Percentiles rank a stretch among this genome's conserved stretches.
Conservation (phyloP, 345 rosid species). For the Draba incana region DNA sequence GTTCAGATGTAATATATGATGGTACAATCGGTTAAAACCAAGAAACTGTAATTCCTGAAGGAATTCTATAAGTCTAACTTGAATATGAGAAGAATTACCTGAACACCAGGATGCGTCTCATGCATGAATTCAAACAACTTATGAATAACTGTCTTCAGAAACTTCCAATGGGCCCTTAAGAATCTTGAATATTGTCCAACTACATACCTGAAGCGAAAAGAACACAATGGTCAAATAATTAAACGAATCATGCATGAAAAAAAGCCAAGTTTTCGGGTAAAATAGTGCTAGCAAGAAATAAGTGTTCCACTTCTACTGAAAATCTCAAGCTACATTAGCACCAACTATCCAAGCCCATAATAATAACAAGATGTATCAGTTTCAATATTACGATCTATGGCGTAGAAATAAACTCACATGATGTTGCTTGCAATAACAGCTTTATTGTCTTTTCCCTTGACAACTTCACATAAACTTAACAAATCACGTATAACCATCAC, state of each 20-base stretch:
- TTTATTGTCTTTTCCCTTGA: slow-evolving; percentile 97
- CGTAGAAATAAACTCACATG: slow-evolving; percentile 64
- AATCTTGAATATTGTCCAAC: slow-evolving; percentile 99
- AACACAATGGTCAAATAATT: slow-evolving; percentile 16
- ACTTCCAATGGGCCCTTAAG: slow-evolving; percentile 98
- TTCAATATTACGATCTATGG: slow-evolving; percentile 7
- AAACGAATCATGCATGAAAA: slow-evolving; percentile 24
- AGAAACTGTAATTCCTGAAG: neutral
- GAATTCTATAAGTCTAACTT: slow-evolving; percentile 3
- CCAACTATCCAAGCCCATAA: slow-evolving; percentile 8
- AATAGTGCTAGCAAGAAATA: slow-evolving; percentile 19
- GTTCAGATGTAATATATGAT: slow-evolving; percentile 1
- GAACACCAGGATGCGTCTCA: slow-evolving; percentile 99
- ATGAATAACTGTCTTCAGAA: slow-evolving; percentile 94
- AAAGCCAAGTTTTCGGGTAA: slow-evolving; percentile 3
- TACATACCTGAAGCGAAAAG: slow-evolving; percentile 76
- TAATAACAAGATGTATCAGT: neutral
- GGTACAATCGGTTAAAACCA: slow-evolving; percentile 5
- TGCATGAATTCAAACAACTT: slow-evolving; percentile 99
- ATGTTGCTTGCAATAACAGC: slow-evolving; percentile 99
- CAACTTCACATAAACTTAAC: slow-evolving; percentile 84
- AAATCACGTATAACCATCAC: slow-evolving; percentile 98
- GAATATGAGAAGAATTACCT: slow-evolving; percentile 52
- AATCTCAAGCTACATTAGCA: slow-evolving; percentile 14
- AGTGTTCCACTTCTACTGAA: slow-evolving; percentile 1